Base-by-base conservation (phyloP, 1,284 basidiomycete species). In the Athelia psychrophila region DNA sequence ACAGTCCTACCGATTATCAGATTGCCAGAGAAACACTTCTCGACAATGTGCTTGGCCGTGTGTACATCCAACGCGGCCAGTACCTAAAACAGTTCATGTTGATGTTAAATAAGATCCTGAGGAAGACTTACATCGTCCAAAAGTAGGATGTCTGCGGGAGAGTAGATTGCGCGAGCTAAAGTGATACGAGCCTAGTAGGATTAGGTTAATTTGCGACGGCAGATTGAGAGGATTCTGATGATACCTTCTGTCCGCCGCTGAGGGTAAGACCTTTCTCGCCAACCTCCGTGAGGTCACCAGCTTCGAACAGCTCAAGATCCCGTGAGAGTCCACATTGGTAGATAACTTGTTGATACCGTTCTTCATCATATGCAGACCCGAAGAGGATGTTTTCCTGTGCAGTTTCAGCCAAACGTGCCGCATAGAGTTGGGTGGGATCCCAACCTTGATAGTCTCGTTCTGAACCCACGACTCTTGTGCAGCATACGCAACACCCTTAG, bases 341-440 rank as follows among this genome's bases (percentile, higher is more conserved):
- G 13, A 83, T 58, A 47, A 84, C 85, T 73, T 80, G 80, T 52
- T 83, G 76, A 62, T 95, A 95, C 1, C 93, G 80, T 40, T 77
- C 75, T 61, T 86, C 80, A 54, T 90, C 79, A 57, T 79, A 91
- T 0, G 85, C 81, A 4, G 87, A 72, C 27, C 89, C 88, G 66
- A 96, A 97, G 27, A 94, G 58, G 56, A 97, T 94, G 61, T 96
- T 97, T 49, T 92, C 85, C 61, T 74, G 44, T 6, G 18, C 13
- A n/a, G n/a, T 8, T n/a, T 42, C 6, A n/a, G n/a, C 9, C 13
- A 30, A 20, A 13, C 32, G 12, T 27, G n/a, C 25, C 3, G 15
- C 18, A 36, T 30, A 30, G 27, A 5, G 5, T 30, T 30, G 5
- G 27, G 13, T 6, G 13, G 27, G 5, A 6, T 5, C 13, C 13